Evolutionary conservation across 495 filamentous ascomycete genomes (phyloP).

Genomic region (Platismatia glauca): DNA sequence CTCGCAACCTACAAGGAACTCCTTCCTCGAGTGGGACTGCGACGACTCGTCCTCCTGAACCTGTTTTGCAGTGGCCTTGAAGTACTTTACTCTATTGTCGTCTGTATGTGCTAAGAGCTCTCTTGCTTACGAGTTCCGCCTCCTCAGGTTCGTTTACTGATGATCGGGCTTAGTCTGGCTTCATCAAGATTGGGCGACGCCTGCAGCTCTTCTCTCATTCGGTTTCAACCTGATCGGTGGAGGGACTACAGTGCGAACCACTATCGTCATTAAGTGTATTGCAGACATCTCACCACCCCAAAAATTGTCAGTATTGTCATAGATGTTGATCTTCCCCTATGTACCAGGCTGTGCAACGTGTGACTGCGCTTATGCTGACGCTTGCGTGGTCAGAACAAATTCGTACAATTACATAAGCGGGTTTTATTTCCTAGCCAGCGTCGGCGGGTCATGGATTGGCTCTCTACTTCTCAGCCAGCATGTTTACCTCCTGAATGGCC

Average conservation of each 20-base stretch:
- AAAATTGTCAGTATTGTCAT: no score
- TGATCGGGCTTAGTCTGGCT: no score
- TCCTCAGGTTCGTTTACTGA: no score
- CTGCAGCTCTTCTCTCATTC: no score
- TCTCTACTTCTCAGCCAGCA: constrained; percentile 19
- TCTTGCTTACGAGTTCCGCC: no score
- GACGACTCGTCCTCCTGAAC: constrained; percentile 12
- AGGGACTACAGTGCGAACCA: no score
- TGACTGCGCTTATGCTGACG: background rate
- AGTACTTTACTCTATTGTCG: constrained; percentile 12
- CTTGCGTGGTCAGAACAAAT: constrained; percentile 9
- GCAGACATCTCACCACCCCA: no score
- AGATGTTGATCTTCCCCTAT: background rate
- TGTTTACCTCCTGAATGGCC: constrained; percentile 19
- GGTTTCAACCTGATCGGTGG: no score
- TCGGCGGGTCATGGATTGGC: constrained; percentile 17
- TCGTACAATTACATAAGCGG: constrained; percentile 20
- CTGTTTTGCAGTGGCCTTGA: constrained; percentile 6
- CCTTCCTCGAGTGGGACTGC: constrained; percentile 8
- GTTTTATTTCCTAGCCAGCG: constrained; percentile 15
- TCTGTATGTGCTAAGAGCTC: constrained; percentile 4
- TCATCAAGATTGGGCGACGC: no score
- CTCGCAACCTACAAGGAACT: constrained; percentile 20
- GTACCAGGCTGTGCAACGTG: background rate
- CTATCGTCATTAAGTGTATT: no score